Conservation (phyloP, 805 yeast species). For the Sugiyamaella mastotermitis region DNA sequence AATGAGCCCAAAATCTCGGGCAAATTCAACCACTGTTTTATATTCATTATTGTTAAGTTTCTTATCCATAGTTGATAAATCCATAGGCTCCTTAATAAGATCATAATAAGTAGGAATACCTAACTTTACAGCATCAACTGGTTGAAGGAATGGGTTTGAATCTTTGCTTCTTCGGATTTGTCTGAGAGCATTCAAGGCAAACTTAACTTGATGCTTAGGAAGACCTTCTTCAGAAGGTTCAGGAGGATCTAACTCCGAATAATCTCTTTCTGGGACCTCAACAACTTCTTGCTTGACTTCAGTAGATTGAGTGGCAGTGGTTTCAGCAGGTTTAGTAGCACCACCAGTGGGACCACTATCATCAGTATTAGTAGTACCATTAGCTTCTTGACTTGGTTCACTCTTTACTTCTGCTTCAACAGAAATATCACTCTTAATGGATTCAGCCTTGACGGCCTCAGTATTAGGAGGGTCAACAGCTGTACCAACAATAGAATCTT, state of each 20-base stretch:
- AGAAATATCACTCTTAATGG: background rate
- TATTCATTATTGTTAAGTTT: conserved; percentile 69
- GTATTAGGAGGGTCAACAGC: no score
- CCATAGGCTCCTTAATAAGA: conserved; percentile 85
- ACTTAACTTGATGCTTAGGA: conserved; percentile 70
- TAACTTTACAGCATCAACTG: conserved; percentile 83
- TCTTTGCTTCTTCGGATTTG: conserved; percentile 88
- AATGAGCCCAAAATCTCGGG: conserved; percentile 77
- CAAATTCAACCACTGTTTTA: conserved; percentile 59
- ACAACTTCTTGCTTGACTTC: background rate
- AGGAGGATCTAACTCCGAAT: conserved; percentile 12
- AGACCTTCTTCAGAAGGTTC: conserved; percentile 12
- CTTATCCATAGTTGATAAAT: conserved; percentile 80
- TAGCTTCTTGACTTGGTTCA: conserved; percentile 3
- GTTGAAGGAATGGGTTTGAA: conserved; percentile 81
- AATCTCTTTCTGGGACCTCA: conserved; percentile 3
- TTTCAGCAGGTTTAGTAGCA: conserved; percentile 5
- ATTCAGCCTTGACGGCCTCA: background rate
- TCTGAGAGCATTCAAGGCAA: conserved; percentile 69
- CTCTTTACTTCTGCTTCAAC: background rate
- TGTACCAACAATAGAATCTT: background rate
- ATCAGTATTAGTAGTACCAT: conserved; percentile 2
- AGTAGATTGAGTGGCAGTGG: background rate
- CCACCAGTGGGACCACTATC: background rate
- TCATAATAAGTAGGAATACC: conserved; percentile 90